phyloP scores from a whole-genome alignment of 805 yeast genomes.

The Yarrowia sp. region DNA sequence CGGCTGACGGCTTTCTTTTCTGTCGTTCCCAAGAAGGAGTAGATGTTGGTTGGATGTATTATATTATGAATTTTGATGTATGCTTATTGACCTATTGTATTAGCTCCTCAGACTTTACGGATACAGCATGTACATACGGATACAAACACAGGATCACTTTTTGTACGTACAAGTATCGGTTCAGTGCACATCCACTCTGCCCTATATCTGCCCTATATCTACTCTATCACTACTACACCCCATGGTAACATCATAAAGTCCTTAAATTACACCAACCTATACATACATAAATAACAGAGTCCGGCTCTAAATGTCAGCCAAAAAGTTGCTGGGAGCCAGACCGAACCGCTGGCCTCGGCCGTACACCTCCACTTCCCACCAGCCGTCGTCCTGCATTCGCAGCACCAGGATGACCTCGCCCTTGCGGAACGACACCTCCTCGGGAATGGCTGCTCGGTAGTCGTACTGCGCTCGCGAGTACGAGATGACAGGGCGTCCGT shows the following conservation, averaged over 20 bases:
- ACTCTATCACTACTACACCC: background rate
- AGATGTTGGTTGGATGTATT: too few relatives aligned
- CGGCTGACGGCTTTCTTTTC: slow-evolving; percentile 16
- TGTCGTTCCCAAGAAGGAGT: slow-evolving; percentile 20
- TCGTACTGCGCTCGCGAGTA: slow-evolving; percentile 57
- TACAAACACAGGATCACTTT: too few relatives aligned
- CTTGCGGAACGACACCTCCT: slow-evolving; percentile 58
- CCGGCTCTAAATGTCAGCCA: slow-evolving; percentile 31
- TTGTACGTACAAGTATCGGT: too few relatives aligned
- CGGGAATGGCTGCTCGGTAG: slow-evolving; percentile 58
- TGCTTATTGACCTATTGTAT: too few relatives aligned
- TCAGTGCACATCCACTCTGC: too few relatives aligned
- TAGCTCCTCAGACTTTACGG: background rate
- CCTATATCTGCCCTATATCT: background rate
- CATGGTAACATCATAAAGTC: too few relatives aligned
- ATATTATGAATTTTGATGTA: too few relatives aligned
- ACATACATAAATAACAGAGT: slow-evolving; percentile 12
- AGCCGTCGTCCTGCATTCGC: slow-evolving; percentile 63
- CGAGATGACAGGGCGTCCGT: slow-evolving; percentile 53
- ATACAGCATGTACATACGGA: background rate
- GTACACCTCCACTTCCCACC: slow-evolving; percentile 69
- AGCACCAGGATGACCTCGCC: slow-evolving; percentile 55
- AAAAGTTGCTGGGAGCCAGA: slow-evolving; percentile 62
- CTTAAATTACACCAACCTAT: slow-evolving; percentile 23
- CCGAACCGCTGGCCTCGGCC: slow-evolving; percentile 46